phyloP scores from a whole-genome alignment of 176 grass and related monocot species.

The Hordeum marinum region DNA sequence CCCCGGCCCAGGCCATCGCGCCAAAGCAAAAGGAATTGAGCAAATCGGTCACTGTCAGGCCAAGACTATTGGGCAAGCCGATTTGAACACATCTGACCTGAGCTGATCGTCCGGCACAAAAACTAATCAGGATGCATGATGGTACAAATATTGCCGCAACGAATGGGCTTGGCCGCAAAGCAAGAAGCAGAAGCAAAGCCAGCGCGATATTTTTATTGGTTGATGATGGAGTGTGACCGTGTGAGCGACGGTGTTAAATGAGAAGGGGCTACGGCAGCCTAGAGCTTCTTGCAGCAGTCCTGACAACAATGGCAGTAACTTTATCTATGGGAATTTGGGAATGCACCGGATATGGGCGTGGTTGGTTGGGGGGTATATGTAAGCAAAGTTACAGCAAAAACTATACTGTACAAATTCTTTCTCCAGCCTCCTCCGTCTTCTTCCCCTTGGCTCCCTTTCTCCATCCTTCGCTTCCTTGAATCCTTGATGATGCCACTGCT shows the following conservation, averaged over 20 bases:
- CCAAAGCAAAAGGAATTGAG: neutral
- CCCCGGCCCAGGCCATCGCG: neutral
- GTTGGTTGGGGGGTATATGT: slow-evolving; percentile 17
- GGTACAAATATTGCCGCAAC: neutral
- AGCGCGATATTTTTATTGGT: slow-evolving; percentile 21
- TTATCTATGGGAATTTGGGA: neutral
- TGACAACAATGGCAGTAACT: neutral
- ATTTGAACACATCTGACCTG: neutral
- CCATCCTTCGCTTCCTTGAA: neutral
- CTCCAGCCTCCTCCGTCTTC: neutral
- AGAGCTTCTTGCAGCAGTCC: neutral
- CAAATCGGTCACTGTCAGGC: neutral
- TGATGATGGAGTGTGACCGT: neutral
- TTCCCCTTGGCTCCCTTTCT: neutral
- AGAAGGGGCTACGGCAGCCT: neutral
- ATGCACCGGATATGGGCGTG: slow-evolving; percentile 23
- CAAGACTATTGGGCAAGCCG: neutral
- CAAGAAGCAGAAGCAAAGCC: neutral
- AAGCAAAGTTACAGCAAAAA: slow-evolving; percentile 50
- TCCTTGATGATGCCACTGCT: slow-evolving; percentile 47
- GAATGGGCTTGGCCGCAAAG: neutral
- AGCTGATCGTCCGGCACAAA: neutral
- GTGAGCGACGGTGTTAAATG: neutral
- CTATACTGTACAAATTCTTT: slow-evolving; percentile 73
- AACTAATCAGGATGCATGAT: neutral